phyloP scores from a whole-genome alignment of 148 eudicot species.

The Arctostaphylos glauca region DNA sequence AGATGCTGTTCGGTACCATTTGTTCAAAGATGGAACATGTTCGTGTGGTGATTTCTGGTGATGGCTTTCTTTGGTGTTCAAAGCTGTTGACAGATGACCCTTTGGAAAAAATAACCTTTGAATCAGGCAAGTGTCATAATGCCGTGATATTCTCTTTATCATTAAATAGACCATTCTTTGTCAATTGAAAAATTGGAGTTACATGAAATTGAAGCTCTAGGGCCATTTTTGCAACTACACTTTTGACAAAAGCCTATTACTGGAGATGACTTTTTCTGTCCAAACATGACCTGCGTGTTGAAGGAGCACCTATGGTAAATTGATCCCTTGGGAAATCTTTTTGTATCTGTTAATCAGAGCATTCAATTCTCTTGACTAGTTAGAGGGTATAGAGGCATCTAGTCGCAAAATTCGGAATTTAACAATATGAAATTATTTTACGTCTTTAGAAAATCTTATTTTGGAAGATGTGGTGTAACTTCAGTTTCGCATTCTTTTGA shows the following conservation, averaged over 20 bases:
- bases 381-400: neutral
- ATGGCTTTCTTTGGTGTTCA: neutral
- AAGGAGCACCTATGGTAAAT: neutral
- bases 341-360: neutral
- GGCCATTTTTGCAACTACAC: neutral
- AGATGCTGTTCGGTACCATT: constrained; percentile 90
- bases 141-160: neutral
- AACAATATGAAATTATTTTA: too few species aligned
- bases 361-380: neutral
- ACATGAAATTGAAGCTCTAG: neutral
- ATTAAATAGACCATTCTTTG: neutral
- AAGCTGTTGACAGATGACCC: neutral
- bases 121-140: neutral
- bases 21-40: constrained; percentile 87
- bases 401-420: neutral
- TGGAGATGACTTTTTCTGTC: neutral
- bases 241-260: neutral
- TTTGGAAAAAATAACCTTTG: neutral
- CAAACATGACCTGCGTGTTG: neutral
- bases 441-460: too few species aligned
- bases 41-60: constrained; percentile 99
- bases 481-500: too few species aligned
- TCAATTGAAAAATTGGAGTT: neutral
- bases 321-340: neutral
- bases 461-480: too few species aligned